These are phyloP conservation scores for Discostella stelligeroides DNA, from an alignment of 108 stramenopile genomes.

Conservation along the genomic window DNA sequence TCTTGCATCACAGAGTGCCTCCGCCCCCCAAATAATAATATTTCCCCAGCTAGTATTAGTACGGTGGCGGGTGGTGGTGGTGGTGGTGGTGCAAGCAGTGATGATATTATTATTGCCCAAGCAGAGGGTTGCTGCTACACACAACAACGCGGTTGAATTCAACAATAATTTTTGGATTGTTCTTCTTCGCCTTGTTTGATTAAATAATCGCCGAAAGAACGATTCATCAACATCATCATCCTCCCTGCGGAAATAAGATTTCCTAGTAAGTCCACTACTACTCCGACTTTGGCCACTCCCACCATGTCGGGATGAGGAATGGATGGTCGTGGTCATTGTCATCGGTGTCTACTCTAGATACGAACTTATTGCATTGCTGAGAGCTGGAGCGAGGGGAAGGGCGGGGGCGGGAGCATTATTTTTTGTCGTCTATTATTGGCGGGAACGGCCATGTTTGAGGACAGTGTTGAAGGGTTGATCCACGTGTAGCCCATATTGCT, in stretches of 20 bases:
- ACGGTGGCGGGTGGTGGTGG: no score
- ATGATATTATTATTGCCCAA: conserved; percentile 12
- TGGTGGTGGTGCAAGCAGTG: no score
- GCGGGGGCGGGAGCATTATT: no score
- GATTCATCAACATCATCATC: neutral
- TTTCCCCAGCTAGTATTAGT: neutral
- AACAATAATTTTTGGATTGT: conserved; percentile 9
- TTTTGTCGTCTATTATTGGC: no score
- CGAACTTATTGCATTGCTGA: no score
- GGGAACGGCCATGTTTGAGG: no score
- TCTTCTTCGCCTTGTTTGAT: no score
- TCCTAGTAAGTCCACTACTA: neutral
- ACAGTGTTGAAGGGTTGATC: no score
- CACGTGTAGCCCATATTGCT: no score
- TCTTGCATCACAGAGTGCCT: neutral
- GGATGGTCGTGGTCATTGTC: neutral
- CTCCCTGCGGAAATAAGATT: neutral
- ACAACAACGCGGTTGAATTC: conserved; percentile 11
- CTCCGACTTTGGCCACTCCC: conserved; percentile 18
- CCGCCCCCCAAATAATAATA: neutral
- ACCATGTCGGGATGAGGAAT: neutral
- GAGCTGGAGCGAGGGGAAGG: no score
- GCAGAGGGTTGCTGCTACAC: neutral
- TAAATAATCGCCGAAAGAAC: conserved; percentile 16
- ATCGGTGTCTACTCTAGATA: no score